Base-by-base conservation (phyloP, 352 stramenopile genomes). In the Phytophthora agathidicida region DNA sequence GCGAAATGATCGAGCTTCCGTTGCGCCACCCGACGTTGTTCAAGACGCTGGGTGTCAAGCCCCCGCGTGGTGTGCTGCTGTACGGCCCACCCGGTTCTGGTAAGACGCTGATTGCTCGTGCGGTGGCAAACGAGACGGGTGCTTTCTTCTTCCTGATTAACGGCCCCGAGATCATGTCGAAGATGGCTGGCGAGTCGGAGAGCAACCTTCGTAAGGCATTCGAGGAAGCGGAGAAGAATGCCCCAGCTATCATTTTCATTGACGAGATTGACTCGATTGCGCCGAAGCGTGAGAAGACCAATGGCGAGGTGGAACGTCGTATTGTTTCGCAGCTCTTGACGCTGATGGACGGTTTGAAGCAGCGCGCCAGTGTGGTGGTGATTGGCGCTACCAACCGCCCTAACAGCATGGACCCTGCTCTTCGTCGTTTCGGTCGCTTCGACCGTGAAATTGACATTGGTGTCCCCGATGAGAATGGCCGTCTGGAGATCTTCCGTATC, bases 101-200 rank as follows among this genome's bases (percentile, higher is more conserved):
- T 65, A 99, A 99, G 88, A 99, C 97, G 10, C 73, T 99, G 37
- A 99, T 99, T 73, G 97, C 98, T 22, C 89, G 96, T 51, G 98
- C 98, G 19, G 96, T 99, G 6, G 97, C 97, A 2, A 99, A 99
- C 73, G 98, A 99, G 72, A 99, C 97, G 7, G 97, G 97, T 35
- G 97, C 97, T 1, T 99, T 99, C 76, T 99, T 99, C 83, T 99
- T 99, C 74, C 67, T 99, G 26, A 99, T 99, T 74, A 99, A 99
- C 73, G 97, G 97, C n/a, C 97, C 97, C 0, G 97, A 99, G 70
- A 99, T 99, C 81, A 99, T 99, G 97, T 98, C 88, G 28, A 99
- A 99, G 75, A 98, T 98, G 92, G 89, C 91, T 2, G 94, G 94
- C 41, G 94, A 98, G 65, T 96, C 80, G 0, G 92, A 98, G 64